Conservation (phyloP, 306 rosid genomes). For the Biancaea sappan region DNA sequence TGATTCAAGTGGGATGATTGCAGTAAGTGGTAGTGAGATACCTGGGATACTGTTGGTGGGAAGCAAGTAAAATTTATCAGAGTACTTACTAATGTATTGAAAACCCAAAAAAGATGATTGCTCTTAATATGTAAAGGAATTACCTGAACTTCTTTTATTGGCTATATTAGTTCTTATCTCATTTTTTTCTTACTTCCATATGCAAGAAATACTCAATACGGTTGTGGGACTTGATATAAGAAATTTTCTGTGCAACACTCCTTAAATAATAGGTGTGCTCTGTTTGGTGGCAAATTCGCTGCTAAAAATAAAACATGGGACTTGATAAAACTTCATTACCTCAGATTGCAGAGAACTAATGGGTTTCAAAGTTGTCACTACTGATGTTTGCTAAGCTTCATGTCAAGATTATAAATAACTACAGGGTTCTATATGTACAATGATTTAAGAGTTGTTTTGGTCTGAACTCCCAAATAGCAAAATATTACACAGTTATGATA, state of each 20-base stretch:
- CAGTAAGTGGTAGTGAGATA: not conserved
- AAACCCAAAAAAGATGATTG: not conserved
- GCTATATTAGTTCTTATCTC: not conserved
- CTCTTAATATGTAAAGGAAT: not conserved
- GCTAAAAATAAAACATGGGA: not conserved
- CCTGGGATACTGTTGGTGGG: not conserved
- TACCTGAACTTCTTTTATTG: not conserved
- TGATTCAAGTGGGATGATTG: not conserved
- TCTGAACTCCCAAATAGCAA: not conserved
- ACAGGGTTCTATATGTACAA: not conserved
- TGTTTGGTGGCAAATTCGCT: not conserved
- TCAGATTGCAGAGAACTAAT: not conserved
- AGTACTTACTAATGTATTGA: not conserved
- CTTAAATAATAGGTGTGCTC: not conserved
- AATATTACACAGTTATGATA: not conserved
- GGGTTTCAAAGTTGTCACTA: not conserved
- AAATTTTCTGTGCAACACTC: not conserved
- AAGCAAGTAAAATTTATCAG: not conserved
- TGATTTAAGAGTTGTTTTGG: not conserved
- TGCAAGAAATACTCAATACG: not conserved
- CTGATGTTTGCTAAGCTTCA: not conserved
- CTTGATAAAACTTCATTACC: not conserved
- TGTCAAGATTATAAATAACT: not conserved
- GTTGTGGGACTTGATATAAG: not conserved
- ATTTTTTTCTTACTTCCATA: conserved; percentile 16